phyloP scores from a whole-genome alignment of 1,139 yeast species.

The Hyphopichia burtonii region DNA sequence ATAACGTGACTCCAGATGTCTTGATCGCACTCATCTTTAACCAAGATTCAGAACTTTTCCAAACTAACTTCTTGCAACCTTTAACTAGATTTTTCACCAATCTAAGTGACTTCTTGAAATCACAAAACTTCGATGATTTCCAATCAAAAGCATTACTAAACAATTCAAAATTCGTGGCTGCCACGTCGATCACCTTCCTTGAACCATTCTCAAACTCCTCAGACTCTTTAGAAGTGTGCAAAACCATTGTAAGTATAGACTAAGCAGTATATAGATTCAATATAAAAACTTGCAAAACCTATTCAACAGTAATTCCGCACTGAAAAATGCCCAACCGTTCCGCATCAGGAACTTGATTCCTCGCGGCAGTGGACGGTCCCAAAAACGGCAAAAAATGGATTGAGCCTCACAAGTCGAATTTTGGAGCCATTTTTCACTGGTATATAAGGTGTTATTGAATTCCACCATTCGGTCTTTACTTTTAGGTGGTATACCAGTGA shows the following conservation, averaged over 20 bases:
- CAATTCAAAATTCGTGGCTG: slow-evolving; percentile 36
- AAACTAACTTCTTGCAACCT: not conserved
- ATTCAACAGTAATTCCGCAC: not conserved
- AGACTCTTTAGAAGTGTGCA: not conserved
- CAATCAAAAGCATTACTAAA: slow-evolving; percentile 20
- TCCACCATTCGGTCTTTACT: not conserved
- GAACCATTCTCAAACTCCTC: not conserved
- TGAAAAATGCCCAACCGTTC: no score
- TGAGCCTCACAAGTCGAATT: not conserved
- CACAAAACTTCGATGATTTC: not conserved
- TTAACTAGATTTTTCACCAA: not conserved
- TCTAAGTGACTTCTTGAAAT: not conserved
- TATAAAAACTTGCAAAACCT: no score
- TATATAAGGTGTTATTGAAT: not conserved
- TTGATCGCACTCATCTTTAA: not conserved
- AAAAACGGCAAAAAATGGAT: not conserved
- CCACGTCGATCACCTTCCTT: slow-evolving; percentile 15
- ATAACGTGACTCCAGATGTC: not conserved
- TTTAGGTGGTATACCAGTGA: slow-evolving; percentile 13
- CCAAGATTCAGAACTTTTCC: not conserved
- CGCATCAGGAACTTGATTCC: no score
- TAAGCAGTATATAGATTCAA: not conserved
- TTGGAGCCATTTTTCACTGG: not conserved
- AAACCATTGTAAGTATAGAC: not conserved
- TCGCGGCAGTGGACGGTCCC: no score